A percentile compares a stretch with the other conserved stretches of the same genome.
phyloP scores from a whole-genome alignment of 257 asterid genomes.

The Przewalskia tangutica region DNA sequence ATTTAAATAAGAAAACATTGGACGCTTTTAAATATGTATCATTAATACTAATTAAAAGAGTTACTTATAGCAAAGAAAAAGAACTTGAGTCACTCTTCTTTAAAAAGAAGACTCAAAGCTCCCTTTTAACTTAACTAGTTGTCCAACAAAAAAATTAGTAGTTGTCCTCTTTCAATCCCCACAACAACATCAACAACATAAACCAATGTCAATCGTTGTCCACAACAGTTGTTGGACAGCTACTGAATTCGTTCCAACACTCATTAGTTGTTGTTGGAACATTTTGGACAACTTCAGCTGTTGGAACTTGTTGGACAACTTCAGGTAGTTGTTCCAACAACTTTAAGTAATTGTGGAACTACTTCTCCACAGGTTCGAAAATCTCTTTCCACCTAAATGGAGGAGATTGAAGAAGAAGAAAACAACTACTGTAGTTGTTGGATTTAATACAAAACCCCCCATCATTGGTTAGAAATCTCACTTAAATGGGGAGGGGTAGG shows the following conservation, averaged over 20 bases:
- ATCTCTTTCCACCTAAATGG: neutral
- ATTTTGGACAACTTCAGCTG: neutral
- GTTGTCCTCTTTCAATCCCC: neutral
- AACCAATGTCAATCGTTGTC: too few species aligned
- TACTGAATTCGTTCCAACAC: neutral
- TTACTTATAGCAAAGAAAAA: neutral
- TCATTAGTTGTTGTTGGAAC: neutral
- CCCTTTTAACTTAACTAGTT: neutral
- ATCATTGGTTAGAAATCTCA: neutral
- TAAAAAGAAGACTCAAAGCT: neutral
- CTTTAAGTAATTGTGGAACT: neutral
- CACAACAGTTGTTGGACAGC: too few species aligned
- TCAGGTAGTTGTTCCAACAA: too few species aligned
- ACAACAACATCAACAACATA: neutral
- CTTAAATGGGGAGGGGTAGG: neutral
- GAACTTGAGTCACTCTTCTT: neutral
- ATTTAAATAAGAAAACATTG: neutral
- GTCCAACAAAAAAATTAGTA: neutral
- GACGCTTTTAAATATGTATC: neutral
- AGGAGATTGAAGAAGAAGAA: neutral
- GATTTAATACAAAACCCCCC: neutral
- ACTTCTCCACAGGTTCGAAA: neutral
- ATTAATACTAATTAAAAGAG: neutral
- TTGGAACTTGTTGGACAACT: neutral
- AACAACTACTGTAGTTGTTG: neutral